A percentile compares a stretch with the other conserved stretches of the same genome.
Conservation (phyloP, 768 basidiomycete genomes). For the Xerocomellus dryophilus region DNA sequence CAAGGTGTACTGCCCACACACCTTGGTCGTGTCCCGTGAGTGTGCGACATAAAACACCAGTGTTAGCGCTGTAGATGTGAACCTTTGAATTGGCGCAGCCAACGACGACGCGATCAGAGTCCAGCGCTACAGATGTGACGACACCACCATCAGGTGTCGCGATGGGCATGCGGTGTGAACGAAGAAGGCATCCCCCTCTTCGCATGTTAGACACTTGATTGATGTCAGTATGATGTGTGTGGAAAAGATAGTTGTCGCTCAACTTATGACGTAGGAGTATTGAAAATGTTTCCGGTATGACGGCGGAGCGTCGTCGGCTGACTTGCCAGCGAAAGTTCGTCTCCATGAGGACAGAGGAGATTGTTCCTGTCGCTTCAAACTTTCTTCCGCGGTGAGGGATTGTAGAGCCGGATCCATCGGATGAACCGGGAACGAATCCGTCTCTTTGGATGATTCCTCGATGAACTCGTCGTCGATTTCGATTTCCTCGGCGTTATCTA, state of each 20-base stretch:
- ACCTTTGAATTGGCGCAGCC: conserved; percentile 85
- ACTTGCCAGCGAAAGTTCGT: conserved; percentile 10
- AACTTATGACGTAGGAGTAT: conserved; percentile 67
- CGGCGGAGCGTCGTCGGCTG: neutral
- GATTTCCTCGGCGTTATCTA: conserved; percentile 19
- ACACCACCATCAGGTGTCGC: conserved; percentile 52
- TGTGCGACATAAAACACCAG: conserved; percentile 72
- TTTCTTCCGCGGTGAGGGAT: conserved; percentile 34
- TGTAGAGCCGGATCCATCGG: conserved; percentile 43
- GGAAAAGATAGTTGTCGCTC: conserved; percentile 23
- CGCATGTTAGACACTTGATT: conserved; percentile 76
- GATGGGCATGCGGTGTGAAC: conserved; percentile 54
- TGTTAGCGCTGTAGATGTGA: conserved; percentile 77
- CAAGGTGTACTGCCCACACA: conserved; percentile 89
- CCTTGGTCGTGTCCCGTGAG: conserved; percentile 83
- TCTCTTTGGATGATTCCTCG: conserved; percentile 35
- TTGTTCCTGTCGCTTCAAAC: conserved; percentile 28
- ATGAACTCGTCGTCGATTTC: conserved; percentile 25
- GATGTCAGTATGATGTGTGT: neutral
- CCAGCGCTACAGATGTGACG: conserved; percentile 85
- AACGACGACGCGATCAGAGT: conserved; percentile 80
- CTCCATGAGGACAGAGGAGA: conserved; percentile 26
- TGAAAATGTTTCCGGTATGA: conserved; percentile 74
- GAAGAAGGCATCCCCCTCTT: conserved; percentile 65
- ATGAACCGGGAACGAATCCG: conserved; percentile 33